These are phyloP conservation scores for Hansenula sp. DNA, from an alignment of 1,139 yeast species.

Conservation along the genomic window DNA sequence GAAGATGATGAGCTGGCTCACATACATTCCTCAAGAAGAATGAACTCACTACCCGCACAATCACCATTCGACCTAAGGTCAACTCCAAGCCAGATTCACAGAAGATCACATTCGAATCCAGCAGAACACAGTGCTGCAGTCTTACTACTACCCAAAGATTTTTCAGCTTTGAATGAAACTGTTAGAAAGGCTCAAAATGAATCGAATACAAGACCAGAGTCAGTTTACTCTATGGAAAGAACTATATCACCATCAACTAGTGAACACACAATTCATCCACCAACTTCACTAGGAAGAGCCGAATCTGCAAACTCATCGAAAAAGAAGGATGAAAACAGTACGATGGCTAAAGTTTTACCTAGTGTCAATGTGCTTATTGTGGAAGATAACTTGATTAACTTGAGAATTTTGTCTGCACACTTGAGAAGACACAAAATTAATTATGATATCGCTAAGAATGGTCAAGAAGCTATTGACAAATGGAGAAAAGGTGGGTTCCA, in stretches of 20 bases:
- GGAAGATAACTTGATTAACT: conserved; percentile 93
- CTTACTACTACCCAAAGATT: conserved; percentile 13
- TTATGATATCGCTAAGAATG: conserved; percentile 84
- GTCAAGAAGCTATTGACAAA: conserved; percentile 86
- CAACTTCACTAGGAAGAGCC: not conserved
- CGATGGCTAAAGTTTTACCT: conserved; percentile 40
- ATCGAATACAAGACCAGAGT: not conserved
- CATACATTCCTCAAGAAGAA: conserved; percentile 7
- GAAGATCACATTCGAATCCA: conserved; percentile 21
- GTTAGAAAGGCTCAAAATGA: not conserved
- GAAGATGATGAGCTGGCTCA: conserved; percentile 14
- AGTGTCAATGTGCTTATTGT: conserved; percentile 89
- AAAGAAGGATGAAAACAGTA: conserved; percentile 9
- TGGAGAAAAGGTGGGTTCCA: conserved; percentile 94
- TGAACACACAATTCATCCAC: not conserved
- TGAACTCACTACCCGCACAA: conserved; percentile 16
- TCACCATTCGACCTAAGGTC: conserved; percentile 1
- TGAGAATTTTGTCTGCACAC: conserved; percentile 89
- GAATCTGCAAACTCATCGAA: conserved; percentile 5
- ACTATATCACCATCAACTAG: conserved; percentile 1
- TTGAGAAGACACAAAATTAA: conserved; percentile 81
- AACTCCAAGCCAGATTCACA: conserved; percentile 12
- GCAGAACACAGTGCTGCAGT: conserved; percentile 22
- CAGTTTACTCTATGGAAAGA: not conserved
- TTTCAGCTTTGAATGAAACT: conserved; percentile 1